phyloP scores from a whole-genome alignment of 495 filamentous ascomycete genomes.

The Bombardia bombarda region DNA sequence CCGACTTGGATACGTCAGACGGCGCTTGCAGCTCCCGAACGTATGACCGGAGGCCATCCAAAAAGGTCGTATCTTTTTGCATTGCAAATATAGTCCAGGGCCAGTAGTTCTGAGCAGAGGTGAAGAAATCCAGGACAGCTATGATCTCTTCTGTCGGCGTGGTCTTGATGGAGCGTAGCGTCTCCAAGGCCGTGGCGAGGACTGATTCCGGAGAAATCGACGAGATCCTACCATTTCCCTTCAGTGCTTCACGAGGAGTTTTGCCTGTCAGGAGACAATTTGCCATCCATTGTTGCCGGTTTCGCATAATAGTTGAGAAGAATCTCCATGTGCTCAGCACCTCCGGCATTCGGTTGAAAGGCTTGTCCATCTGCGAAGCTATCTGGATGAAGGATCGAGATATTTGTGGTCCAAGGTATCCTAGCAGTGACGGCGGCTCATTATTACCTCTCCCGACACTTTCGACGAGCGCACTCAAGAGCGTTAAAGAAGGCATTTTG shows the following conservation, averaged over 20 bases:
- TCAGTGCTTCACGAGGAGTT: slow-evolving; percentile 65
- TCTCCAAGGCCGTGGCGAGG: slow-evolving; percentile 65
- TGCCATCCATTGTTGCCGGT: slow-evolving; percentile 90
- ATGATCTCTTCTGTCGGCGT: slow-evolving; percentile 54
- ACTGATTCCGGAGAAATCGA: slow-evolving; percentile 51
- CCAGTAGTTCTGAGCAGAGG: slow-evolving; percentile 82
- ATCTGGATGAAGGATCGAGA: slow-evolving; percentile 77
- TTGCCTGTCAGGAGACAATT: slow-evolving; percentile 86
- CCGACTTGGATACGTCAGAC: slow-evolving; percentile 34
- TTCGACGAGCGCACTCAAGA: slow-evolving; percentile 69
- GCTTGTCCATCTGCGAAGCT: slow-evolving; percentile 69
- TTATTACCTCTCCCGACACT: slow-evolving; percentile 50
- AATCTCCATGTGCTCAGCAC: slow-evolving; percentile 72
- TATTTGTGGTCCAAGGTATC: slow-evolving; percentile 73
- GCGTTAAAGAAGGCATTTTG: slow-evolving; percentile 51
- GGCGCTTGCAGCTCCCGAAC: slow-evolving; percentile 53
- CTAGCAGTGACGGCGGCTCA: slow-evolving; percentile 84
- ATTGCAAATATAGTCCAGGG: slow-evolving; percentile 78
- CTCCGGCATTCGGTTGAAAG: slow-evolving; percentile 52
- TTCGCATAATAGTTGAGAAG: slow-evolving; percentile 78
- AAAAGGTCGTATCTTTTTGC: slow-evolving; percentile 63
- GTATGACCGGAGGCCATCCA: slow-evolving; percentile 59
- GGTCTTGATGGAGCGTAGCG: slow-evolving; percentile 58
- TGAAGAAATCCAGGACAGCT: slow-evolving; percentile 77
- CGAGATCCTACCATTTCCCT: slow-evolving; percentile 41